Conservation (phyloP, 345 rosid genomes). For the Kandelia obovata region DNA sequence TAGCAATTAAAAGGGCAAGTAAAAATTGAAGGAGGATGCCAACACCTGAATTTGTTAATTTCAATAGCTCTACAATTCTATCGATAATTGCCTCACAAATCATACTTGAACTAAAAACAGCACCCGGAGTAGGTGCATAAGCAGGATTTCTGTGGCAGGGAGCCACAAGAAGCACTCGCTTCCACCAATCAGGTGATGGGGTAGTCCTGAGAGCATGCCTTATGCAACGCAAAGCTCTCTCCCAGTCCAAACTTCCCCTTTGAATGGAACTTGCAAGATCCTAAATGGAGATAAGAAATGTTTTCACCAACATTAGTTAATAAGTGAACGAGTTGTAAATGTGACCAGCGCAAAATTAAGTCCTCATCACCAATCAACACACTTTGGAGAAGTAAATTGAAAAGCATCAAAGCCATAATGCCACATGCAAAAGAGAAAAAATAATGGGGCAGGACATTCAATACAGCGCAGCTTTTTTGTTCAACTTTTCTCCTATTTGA, state of each 20-base stretch:
- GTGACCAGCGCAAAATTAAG: background rate
- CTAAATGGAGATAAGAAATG: conserved; percentile 35
- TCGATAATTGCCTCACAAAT: conserved; percentile 90
- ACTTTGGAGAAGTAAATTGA: background rate
- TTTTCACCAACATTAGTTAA: background rate
- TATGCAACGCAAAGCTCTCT: conserved; percentile 95
- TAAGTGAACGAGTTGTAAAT: too few species aligned
- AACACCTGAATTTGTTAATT: conserved; percentile 89
- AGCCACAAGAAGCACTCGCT: conserved; percentile 92
- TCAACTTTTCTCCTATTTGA: background rate
- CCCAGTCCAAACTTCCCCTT: conserved; percentile 98
- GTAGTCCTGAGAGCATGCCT: conserved; percentile 92
- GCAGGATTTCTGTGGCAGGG: conserved; percentile 68
- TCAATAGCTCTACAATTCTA: conserved; percentile 87
- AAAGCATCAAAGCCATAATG: background rate
- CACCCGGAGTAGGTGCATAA: conserved; percentile 87
- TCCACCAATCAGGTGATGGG: conserved; percentile 99
- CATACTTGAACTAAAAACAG: conserved; percentile 89
- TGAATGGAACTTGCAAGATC: conserved; percentile 88
- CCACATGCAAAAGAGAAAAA: background rate
- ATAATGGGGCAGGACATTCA: background rate
- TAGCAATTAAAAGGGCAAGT: background rate
- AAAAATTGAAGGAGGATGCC: conserved; percentile 14
- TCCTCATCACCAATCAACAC: background rate
- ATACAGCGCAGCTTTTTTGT: background rate